Conservation (phyloP, 768 basidiomycete species). For the Lentinula lateritia region DNA sequence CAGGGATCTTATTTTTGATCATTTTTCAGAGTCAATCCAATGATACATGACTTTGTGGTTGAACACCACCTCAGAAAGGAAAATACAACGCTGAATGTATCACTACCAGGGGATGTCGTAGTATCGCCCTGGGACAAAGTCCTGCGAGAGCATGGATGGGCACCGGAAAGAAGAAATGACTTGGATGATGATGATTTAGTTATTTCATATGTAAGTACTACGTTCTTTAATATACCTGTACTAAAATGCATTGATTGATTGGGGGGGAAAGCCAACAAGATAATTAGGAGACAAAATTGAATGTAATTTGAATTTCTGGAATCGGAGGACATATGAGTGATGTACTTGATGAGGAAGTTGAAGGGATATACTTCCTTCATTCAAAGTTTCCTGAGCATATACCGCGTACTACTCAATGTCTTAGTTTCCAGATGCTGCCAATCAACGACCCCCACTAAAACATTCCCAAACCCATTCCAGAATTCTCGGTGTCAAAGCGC, state of each 20-base stretch:
- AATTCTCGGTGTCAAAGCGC: neutral
- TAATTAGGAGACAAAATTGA: no score
- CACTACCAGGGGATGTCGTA: neutral
- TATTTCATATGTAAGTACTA: neutral
- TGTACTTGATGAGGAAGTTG: no score
- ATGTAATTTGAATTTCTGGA: no score
- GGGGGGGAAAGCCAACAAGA: no score
- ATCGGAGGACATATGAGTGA: no score
- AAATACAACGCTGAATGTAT: neutral
- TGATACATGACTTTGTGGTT: conserved; percentile 2
- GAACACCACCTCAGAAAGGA: neutral
- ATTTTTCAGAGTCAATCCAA: neutral
- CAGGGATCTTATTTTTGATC: neutral
- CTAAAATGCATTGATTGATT: no score
- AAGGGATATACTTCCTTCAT: no score
- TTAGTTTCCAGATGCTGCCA: no score
- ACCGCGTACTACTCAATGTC: no score
- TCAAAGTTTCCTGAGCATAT: no score
- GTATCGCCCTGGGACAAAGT: neutral
- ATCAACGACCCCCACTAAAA: neutral
- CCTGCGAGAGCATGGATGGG: neutral
- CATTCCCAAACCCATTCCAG: neutral
- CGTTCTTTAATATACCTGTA: no score
- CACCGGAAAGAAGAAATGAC: neutral
- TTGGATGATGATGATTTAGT: neutral